These are phyloP conservation scores for Claviceps sorghi DNA, from an alignment of 2,329 filamentous ascomycete genomes.

Conservation along the genomic window DNA sequence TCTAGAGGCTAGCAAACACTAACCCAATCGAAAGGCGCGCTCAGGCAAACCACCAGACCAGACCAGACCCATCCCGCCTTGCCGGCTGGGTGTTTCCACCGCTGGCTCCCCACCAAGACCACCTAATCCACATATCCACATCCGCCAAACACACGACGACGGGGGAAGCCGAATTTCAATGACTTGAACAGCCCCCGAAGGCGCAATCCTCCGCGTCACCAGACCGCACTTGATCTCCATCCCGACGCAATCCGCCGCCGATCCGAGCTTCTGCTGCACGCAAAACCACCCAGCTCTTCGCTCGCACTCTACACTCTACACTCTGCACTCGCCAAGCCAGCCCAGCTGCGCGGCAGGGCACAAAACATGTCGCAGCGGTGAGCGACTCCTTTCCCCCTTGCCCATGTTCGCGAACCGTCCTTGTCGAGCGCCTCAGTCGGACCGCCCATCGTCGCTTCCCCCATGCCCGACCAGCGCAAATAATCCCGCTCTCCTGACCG, in stretches of 20 bases:
- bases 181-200: not conserved
- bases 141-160: not conserved
- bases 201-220: not conserved
- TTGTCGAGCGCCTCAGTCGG: too few species aligned
- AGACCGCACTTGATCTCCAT: not conserved
- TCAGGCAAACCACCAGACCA: not conserved
- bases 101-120: conserved; percentile 4
- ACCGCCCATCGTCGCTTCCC: not conserved
- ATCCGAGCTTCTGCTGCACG: not conserved
- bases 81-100: not conserved
- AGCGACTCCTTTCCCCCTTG: not conserved
- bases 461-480: not conserved
- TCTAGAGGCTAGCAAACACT: too few species aligned
- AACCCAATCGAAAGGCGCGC: not conserved
- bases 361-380: conserved; percentile 23
- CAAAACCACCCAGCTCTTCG: too few species aligned
- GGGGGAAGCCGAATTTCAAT: not conserved
- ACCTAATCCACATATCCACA: conserved; percentile 7
- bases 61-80: not conserved
- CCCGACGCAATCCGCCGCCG: not conserved
- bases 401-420: not conserved
- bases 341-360: not conserved
- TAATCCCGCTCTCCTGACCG: not conserved
- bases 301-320: not conserved
- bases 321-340: too few species aligned